Conservation (phyloP, 257 asterid genomes). For the Capsicum pubescens region DNA sequence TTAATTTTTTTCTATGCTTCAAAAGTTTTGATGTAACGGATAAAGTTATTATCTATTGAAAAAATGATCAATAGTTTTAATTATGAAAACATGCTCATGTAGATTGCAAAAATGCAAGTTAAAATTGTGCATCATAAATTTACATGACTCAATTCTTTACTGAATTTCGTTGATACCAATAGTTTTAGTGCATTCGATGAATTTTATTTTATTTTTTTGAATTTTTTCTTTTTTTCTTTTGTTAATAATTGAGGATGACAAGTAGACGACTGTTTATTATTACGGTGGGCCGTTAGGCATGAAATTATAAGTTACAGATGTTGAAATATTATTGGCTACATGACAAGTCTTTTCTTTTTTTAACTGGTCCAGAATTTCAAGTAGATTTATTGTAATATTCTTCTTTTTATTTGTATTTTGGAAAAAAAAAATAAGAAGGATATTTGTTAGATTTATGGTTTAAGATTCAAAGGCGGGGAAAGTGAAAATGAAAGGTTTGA, state of each 20-base stretch:
- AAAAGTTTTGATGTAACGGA: too few relatives aligned
- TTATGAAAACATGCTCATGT: too few relatives aligned
- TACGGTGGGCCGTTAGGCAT: conserved; percentile 65
- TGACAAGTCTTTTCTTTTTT: conserved; percentile 25
- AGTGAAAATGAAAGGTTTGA: conserved; percentile 20
- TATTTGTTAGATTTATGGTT: conserved; percentile 34
- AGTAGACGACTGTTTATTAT: conserved; percentile 9
- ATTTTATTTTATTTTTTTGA: background rate
- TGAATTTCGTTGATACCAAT: too few relatives aligned
- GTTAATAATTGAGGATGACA: background rate
- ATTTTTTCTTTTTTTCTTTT: too few relatives aligned
- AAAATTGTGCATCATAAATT: too few relatives aligned
- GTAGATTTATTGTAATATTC: background rate
- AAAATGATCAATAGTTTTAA: too few relatives aligned
- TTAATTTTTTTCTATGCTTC: background rate
- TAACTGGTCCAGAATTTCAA: conserved; percentile 32
- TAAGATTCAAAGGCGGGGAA: conserved; percentile 34
- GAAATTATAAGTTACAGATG: conserved; percentile 38
- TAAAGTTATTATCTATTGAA: too few relatives aligned
- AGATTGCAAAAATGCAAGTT: too few relatives aligned
- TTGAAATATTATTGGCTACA: background rate
- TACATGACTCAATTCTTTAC: too few relatives aligned
- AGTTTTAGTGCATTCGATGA: too few relatives aligned
- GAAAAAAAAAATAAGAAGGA: background rate
- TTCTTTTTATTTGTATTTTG: background rate